phyloP scores from a whole-genome alignment of 805 yeast genomes.

The Candida nanaspora region DNA sequence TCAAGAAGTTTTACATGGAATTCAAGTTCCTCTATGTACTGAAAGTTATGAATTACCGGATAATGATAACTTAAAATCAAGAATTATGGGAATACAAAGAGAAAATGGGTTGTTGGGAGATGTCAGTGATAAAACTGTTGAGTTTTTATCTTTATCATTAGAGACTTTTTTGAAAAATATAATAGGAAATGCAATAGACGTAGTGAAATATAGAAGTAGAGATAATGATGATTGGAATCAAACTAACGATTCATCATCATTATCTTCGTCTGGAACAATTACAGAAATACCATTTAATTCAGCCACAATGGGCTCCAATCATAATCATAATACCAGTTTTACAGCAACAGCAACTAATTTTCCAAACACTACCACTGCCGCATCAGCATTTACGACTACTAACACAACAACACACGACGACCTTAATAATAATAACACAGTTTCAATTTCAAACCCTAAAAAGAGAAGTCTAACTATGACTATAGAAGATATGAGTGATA shows the following conservation, averaged over 20 bases:
- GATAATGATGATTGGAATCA: slow-evolving; percentile 22
- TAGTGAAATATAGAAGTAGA: slow-evolving; percentile 53
- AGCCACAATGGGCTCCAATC: too few species aligned
- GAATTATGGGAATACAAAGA: slow-evolving; percentile 76
- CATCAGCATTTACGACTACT: too few species aligned
- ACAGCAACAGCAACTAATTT: too few species aligned
- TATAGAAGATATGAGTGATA: slow-evolving; percentile 60
- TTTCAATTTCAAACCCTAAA: slow-evolving; percentile 7
- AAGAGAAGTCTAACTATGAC: slow-evolving; percentile 36
- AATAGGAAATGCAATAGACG: slow-evolving; percentile 67
- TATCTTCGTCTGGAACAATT: too few species aligned
- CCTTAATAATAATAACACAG: neutral
- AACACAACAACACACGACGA: neutral
- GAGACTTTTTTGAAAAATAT: slow-evolving; percentile 73
- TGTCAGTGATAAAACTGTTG: slow-evolving; percentile 72
- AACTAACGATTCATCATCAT: too few species aligned
- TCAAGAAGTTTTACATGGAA: slow-evolving; percentile 82
- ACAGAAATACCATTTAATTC: too few species aligned
- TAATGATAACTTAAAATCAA: slow-evolving; percentile 51
- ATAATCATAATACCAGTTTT: too few species aligned
- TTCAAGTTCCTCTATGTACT: slow-evolving; percentile 71
- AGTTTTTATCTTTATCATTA: slow-evolving; percentile 69
- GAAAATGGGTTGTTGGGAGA: slow-evolving; percentile 86
- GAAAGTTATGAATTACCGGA: slow-evolving; percentile 84
- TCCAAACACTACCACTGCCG: neutral